phyloP scores from a whole-genome alignment of 1,139 yeast species.

The Pneumocystis jirovecii region DNA sequence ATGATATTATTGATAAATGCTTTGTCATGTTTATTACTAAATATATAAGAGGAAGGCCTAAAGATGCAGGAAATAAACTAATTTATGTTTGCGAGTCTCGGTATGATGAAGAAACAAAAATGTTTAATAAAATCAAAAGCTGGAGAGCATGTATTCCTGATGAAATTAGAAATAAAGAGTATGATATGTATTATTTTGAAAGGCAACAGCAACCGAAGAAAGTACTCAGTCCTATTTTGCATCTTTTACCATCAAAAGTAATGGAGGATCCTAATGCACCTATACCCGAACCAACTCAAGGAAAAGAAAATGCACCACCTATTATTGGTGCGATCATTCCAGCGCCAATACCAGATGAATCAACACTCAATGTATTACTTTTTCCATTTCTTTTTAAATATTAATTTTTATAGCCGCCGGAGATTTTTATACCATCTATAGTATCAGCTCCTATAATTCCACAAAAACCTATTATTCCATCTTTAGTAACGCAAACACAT shows the following conservation, averaged over 20 bases:
- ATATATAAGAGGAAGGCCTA: constrained; percentile 86
- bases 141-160: constrained; percentile 99
- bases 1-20: constrained; percentile 83
- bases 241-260: constrained; percentile 60
- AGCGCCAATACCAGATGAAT: constrained; percentile 1
- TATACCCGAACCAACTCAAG: constrained; percentile 69
- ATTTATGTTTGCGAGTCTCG: constrained; percentile 90
- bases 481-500: constrained; percentile 1
- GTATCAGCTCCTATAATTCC: constrained; percentile 8
- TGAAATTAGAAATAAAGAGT: constrained; percentile 75
- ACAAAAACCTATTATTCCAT: constrained; percentile 10
- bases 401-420: background rate
- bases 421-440: background rate
- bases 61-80: constrained; percentile 33
- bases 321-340: constrained; percentile 48
- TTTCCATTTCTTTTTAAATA: background rate
- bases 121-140: constrained; percentile 85
- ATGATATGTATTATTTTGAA: constrained; percentile 45
- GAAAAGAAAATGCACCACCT: constrained; percentile 80
- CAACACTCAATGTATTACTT: background rate
- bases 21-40: constrained; percentile 88
- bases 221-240: constrained; percentile 72
- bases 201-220: constrained; percentile 40
- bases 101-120: constrained; percentile 78
- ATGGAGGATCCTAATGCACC: constrained; percentile 42